Conservation (phyloP, 164 flowering plant species). For the Brasenia schreberi region DNA sequence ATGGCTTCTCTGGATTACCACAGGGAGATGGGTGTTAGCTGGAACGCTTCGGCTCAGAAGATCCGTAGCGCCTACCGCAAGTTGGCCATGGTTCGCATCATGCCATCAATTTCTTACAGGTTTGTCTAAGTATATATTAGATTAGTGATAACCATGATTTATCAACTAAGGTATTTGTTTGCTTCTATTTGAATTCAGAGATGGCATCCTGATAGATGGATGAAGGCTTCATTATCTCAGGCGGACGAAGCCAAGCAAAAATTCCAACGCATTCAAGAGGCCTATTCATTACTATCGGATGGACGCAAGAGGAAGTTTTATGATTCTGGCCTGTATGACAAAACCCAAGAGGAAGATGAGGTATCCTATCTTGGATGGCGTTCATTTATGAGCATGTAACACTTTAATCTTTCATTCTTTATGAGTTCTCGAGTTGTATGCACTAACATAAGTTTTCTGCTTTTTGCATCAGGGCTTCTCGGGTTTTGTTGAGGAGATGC, state of each 20-base stretch:
- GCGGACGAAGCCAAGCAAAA: conserved; percentile 47
- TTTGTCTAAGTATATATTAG: no score
- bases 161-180: no score
- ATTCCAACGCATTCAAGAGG: conserved; percentile 86
- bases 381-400: no score
- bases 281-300: conserved; percentile 82
- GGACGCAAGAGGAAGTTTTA: conserved; percentile 48
- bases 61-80: no score
- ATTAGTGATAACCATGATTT: no score
- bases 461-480: conserved; percentile 26
- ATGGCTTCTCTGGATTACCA: no score
- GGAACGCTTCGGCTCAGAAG: no score
- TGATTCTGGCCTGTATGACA: conserved; percentile 59
- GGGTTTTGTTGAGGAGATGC: conserved; percentile 48
- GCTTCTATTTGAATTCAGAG: no score
- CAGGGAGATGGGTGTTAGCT: no score
- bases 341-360: conserved; percentile 50
- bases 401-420: no score
- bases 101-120: no score
- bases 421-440: background rate
- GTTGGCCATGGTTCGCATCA: no score
- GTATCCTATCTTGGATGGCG: conserved; percentile 3
- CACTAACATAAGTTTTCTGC: background rate
- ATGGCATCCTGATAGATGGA: conserved; percentile 95
- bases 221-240: conserved; percentile 24